A percentile compares a stretch with the other conserved stretches of the same genome.
These are phyloP conservation scores for Euptelea pleiosperma DNA, from an alignment of 164 flowering plant genomes.

Conservation along the genomic window DNA sequence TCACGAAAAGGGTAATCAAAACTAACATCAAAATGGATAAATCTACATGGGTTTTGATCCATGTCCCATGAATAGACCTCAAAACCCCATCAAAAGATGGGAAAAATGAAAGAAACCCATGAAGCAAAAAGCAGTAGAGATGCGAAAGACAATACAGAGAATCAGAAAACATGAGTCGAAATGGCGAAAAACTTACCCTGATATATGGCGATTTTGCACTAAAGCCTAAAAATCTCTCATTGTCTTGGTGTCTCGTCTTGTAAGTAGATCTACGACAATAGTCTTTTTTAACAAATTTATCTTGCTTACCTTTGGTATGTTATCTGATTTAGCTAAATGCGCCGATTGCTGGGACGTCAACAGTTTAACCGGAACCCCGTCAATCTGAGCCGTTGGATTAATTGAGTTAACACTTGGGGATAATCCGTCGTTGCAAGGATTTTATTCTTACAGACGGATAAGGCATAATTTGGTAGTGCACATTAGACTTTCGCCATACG, in stretches of 20 bases:
- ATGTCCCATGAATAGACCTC: background rate
- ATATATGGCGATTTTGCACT: background rate
- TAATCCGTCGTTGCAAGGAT: too few species aligned
- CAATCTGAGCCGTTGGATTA: conserved; percentile 4
- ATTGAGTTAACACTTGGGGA: too few species aligned
- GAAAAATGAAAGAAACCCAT: background rate
- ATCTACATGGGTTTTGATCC: conserved; percentile 4
- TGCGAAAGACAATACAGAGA: too few species aligned
- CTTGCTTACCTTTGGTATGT: too few species aligned
- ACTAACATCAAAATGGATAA: background rate
- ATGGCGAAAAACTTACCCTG: background rate
- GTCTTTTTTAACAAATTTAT: background rate
- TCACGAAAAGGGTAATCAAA: conserved; percentile 10
- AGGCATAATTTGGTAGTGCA: too few species aligned
- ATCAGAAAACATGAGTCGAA: background rate
- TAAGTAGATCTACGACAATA: background rate
- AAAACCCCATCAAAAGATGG: background rate
- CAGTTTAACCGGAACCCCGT: background rate
- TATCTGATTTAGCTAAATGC: conserved; percentile 2
- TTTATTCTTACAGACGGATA: too few species aligned
- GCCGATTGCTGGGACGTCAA: too few species aligned
- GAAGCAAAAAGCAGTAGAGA: background rate
- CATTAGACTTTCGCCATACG: too few species aligned
- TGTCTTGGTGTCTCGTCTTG: background rate
- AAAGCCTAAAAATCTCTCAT: background rate